Evolutionary conservation across 1,284 basidiomycete species (phyloP).

Genomic region (Pyrrhoderma noxium): DNA sequence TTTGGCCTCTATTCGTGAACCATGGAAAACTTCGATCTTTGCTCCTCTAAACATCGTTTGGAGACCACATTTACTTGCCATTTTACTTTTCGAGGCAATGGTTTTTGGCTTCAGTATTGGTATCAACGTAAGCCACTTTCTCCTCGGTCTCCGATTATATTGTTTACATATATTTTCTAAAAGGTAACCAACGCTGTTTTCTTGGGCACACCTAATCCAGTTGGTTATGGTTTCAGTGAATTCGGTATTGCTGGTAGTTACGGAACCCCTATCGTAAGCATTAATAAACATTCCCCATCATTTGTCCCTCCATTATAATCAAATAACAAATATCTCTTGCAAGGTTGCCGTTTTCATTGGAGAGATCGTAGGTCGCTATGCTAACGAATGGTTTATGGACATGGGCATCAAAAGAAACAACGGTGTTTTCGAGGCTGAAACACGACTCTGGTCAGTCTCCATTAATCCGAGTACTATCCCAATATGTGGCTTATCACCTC

Average conservation of each 20-base stretch:
- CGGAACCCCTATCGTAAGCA: slow-evolving; percentile 56
- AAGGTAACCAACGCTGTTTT: slow-evolving; percentile 68
- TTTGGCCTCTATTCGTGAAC: slow-evolving; percentile 53
- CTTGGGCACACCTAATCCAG: slow-evolving; percentile 47
- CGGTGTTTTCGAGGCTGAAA: slow-evolving; percentile 68
- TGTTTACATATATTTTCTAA: not conserved
- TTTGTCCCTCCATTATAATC: not conserved
- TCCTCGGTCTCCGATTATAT: not conserved
- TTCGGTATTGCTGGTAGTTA: slow-evolving; percentile 51
- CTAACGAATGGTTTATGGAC: slow-evolving; percentile 63
- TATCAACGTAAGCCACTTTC: slow-evolving; percentile 47
- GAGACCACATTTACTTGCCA: slow-evolving; percentile 53
- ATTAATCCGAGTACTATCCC: not conserved
- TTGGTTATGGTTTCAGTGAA: slow-evolving; percentile 51
- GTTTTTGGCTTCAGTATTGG: slow-evolving; percentile 67
- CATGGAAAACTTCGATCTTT: slow-evolving; percentile 42
- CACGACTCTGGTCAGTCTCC: slow-evolving; percentile 50
- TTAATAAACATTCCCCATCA: not conserved
- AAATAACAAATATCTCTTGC: not conserved
- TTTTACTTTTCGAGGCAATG: slow-evolving; percentile 53
- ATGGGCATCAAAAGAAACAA: slow-evolving; percentile 48
- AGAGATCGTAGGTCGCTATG: slow-evolving; percentile 57
- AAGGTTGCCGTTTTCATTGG: slow-evolving; percentile 61
- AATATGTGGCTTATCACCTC: not conserved
- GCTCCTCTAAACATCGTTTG: slow-evolving; percentile 51